A percentile compares a stretch with the other conserved stretches of the same genome.
Evolutionary conservation across 1,284 basidiomycete species (phyloP).

Genomic region (Papiliotrema terrestris): DNA sequence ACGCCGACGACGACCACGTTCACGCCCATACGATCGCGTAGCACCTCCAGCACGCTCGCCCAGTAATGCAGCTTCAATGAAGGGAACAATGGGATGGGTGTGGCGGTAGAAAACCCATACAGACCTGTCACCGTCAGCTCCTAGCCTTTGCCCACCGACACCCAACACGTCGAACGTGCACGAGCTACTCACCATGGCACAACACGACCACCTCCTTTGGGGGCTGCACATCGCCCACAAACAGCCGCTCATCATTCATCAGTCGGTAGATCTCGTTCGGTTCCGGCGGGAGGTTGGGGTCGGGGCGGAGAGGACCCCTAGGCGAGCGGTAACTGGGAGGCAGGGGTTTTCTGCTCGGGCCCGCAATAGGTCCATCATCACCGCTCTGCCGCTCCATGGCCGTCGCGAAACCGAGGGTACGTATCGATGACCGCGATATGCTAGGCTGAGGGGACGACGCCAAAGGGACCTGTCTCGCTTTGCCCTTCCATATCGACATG

Average conservation of each 20-base stretch:
- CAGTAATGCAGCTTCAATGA: constrained; percentile 81
- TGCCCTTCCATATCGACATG: constrained; percentile 2
- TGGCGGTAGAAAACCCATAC: constrained; percentile 85
- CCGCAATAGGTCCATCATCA: constrained; percentile 2
- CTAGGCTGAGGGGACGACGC: not conserved
- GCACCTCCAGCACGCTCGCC: constrained; percentile 79
- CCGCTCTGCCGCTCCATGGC: not conserved
- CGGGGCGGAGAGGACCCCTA: constrained; percentile 14
- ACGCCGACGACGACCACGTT: constrained; percentile 95
- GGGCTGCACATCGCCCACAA: constrained; percentile 61
- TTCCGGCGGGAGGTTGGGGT: constrained; percentile 30
- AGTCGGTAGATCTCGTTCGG: constrained; percentile 61
- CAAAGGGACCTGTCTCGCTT: not conserved
- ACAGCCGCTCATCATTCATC: constrained; percentile 67
- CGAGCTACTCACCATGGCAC: constrained; percentile 72
- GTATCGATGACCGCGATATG: too few species aligned
- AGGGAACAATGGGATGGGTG: constrained; percentile 65
- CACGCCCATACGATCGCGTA: constrained; percentile 78
- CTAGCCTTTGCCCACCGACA: too few species aligned
- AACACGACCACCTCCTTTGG: constrained; percentile 89
- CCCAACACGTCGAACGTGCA: not conserved
- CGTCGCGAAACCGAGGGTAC: not conserved
- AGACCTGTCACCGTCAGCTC: constrained; percentile 58
- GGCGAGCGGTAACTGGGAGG: not conserved
- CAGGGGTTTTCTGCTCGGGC: not conserved